Percentiles rank a stretch among this genome's conserved stretches.
These are phyloP conservation scores for Tricholoma sp. DNA, from an alignment of 768 basidiomycete genomes.

Conservation along the genomic window DNA sequence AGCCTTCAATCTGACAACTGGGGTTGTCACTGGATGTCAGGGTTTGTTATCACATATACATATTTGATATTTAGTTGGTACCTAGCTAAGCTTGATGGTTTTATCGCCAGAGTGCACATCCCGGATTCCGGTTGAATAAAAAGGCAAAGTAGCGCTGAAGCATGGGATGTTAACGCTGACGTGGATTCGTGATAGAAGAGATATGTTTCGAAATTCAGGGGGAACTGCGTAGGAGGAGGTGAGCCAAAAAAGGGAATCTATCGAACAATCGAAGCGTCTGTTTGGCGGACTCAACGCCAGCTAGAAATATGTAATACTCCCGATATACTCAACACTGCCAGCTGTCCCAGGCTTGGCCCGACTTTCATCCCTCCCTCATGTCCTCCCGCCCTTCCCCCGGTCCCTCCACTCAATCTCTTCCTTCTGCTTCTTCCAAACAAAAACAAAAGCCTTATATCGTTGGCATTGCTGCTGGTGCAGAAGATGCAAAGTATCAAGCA, in stretches of 20 bases:
- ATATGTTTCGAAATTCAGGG: conserved; percentile 1
- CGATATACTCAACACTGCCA: conserved; percentile 29
- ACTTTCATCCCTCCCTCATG: conserved; percentile 46
- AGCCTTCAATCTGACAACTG: neutral
- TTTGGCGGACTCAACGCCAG: conserved; percentile 28
- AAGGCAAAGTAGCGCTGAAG: neutral
- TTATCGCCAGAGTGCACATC: neutral
- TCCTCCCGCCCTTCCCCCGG: conserved; percentile 59
- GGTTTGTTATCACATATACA: neutral
- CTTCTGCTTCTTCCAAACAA: conserved; percentile 30
- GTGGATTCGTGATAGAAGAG: neutral
- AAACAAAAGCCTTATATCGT: conserved; percentile 46
- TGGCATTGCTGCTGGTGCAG: conserved; percentile 73
- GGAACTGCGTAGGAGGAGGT: conserved; percentile 14
- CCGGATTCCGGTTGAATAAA: too few species aligned
- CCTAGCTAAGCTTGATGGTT: neutral
- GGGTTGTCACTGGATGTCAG: neutral
- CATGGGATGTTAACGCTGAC: neutral
- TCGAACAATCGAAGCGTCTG: conserved; percentile 27
- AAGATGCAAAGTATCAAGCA: conserved; percentile 81
- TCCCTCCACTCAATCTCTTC: conserved; percentile 26
- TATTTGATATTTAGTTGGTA: neutral
- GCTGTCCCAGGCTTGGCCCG: conserved; percentile 30
- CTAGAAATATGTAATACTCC: conserved; percentile 18
- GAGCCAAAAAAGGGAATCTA: conserved; percentile 35